Evolutionary conservation across 305 asterid species (phyloP), one percentile per base, ranked within the genome.

Genomic region (Ilex paraguariensis): DNA sequence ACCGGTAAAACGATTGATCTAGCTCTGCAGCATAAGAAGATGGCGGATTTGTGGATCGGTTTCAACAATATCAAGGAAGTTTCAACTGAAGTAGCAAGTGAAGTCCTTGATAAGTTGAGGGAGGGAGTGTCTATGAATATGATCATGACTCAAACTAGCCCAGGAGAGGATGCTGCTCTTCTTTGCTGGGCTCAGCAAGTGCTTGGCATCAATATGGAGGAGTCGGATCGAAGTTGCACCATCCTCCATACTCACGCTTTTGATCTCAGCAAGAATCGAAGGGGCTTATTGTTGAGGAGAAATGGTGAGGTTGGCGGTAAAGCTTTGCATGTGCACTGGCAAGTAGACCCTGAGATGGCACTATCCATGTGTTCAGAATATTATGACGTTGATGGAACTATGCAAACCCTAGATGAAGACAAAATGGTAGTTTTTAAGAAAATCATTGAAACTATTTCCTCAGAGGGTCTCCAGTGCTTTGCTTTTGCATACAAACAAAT

Each of bases 271-370:
- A 32, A 13, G 51, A 28, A 36, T 4, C 8, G 39, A 13, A 44
- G 75, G 21, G 45, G 39, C 36, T 31, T 56, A 63, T 46, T 57
- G 39, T 51, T 62, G 15, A 51, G 13, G 13, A 62, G 56, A 49
- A 48, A 31, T 13, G 52, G 59, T 55, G 54, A 46, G 52, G 52
- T 7, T 46, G 52, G 52, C 5, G 10, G 5, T n/a, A 52, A 42
- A 1, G 40, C 46, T 28, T 10, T 61, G 61, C 63, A 60, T 49
- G 49, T 69, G 16, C 66, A 79, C 12, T 79, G 81, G 81, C 79
- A 79, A 53, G 87, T 84, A 15, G 82, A 84, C 12, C 84, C 82
- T 14, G 84, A 78, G 76, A 63, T 62, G 75, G 73, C 78, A 11
- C 70, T 83, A 9, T 70, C 77, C 59, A 66, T 67, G 79, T 82